Evolutionary conservation across 2,329 filamentous ascomycete genomes (phyloP), one percentile per base, ranked within the genome.

Genomic region (Stachybotrys echinatus): DNA sequence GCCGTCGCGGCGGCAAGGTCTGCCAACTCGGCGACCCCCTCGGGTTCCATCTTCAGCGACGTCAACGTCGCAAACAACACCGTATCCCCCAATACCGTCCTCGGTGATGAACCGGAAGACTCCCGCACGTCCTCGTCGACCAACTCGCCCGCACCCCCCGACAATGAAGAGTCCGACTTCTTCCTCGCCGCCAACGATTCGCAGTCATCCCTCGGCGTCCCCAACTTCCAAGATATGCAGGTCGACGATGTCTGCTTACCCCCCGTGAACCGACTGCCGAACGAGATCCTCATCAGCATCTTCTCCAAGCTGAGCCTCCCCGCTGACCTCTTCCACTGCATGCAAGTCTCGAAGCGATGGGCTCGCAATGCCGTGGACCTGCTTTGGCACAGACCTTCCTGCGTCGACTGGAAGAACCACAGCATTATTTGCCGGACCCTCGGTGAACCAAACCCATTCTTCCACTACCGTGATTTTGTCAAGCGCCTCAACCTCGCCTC

Each of bases 321-420:
- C 2, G 73, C 76, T 42, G 92, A 99, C 63, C 79, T 96, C 58
- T 80, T 90, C 58, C 86, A 85, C 69, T 95, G 89, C 70, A 92
- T 97, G 88, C 76, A 94, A 56, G 92, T 96, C n/a, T 96, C 87
- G 63, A 92, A 91, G 69, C 83, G 87, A 54, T 99, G 94, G 94
- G 88, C 94, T 23, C 79, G 87, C 55, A 96, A 96, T 65, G 87
- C 88, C 47, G 94, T 97, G 58, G 92, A 94, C 55, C 80, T 96
- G 56, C 78, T 99, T 20, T 99, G 94, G 94, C 92, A 96, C 68
- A 82, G 94, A 38, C 94, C 94, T 2, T 85, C 89, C 23, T 97
- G 94, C 72, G 91, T 87, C 61, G 89, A 84, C 59, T 96, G 90
- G 88, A 71, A 77, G 12, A 91, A 91, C 64, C 83, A 96, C 60